Evolutionary conservation across 345 rosid species (phyloP), one percentile per base, ranked within the genome.

Genomic region (Anastatica hierochuntica): DNA sequence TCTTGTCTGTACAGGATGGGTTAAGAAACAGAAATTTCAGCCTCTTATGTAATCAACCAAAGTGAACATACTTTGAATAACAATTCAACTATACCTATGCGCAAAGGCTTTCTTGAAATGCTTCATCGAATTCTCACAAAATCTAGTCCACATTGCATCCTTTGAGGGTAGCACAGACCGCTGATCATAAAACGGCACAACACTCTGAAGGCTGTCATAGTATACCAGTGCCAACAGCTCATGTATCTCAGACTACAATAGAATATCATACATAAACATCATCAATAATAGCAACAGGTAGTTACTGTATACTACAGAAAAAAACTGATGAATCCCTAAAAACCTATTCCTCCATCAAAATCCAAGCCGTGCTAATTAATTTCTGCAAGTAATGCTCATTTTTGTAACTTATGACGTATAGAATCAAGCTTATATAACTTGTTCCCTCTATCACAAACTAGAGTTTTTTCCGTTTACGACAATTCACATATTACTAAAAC

Each of bases 151-250:
- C 36, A 71, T 71, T 48, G 84, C 78, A 81, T 90, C 95, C 68
- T 74, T 87, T 45, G 77, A 65, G 38, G 98, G 96, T 55, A 84
- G 64, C 54, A 74, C 62, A 60, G 88, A 79, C 53, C 87, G 79
- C 74, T 87, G 98, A 56, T 90, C 98, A 70, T 77, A 90, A 69
- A 77, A 58, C 33, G 98, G 98, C 29, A 87, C 98, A 70, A 90
- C 98, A 67, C 82, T 84, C 81, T 90, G 98, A 70, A 90, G 82
- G 84, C 95, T 79, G 82, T 90, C 98, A 69, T 90, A 90, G 81
- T 81, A 84, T 42, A 90, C 98, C 63, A 90, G 75, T 14, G 98
- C 98, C 87, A 90, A 69, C 59, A 84, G 64, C 78, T 90, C 96
- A 33, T 84, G 96, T 71, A 84, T 82, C 77, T 90, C 95, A 47